Evolutionary conservation across 768 basidiomycete species (phyloP), one percentile per base, ranked within the genome.

Genomic region (Lactarius sanguifluus): DNA sequence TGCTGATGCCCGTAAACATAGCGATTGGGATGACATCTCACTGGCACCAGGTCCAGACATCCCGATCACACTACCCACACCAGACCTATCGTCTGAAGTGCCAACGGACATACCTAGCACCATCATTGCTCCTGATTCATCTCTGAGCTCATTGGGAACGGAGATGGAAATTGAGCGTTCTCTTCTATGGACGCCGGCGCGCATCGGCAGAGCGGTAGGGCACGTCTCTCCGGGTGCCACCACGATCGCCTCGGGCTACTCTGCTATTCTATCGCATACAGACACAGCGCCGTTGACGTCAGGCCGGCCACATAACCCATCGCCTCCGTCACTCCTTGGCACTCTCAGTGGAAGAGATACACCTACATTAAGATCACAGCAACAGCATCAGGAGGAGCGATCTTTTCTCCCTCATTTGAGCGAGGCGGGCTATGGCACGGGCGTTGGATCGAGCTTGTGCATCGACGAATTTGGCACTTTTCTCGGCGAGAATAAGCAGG

Each of bases 391-490:
- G 47, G 40, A 41, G 40, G 56, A 41, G 9, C 50, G 60, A 38
- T 66, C 62, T 3, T 70, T 64, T 56, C 59, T 62, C 6, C 69
- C 69, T 15, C 65, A 58, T 20, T 32, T 67, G n/a, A 63, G 61
- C 20, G 59, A 62, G n/a, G 52, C 30, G n/a, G 65, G 62, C 30
- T 50, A 52, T 40, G 50, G 32, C 47, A 38, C 56, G 5, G 59
- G 50, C 18, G 36, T 64, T 18, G 67, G 57, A 23, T 32, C 40
- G 5, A 60, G 63, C 28, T 12, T 69, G 6, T 57, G 54, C 45
- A 38, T 70, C 41, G 63, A 64, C 41, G 69, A 70, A 64, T 70
- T 68, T 43, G 69, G 69, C 57, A 62, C 47, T 40, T 69, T 68
- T 45, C 59, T 67, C 34, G 41, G 62, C 18, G 69, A 69, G 20